A percentile compares a stretch with the other conserved stretches of the same genome.
These are phyloP conservation scores for Psidium friedrichsthalianum DNA, from an alignment of 345 rosid species.

Conservation along the genomic window DNA sequence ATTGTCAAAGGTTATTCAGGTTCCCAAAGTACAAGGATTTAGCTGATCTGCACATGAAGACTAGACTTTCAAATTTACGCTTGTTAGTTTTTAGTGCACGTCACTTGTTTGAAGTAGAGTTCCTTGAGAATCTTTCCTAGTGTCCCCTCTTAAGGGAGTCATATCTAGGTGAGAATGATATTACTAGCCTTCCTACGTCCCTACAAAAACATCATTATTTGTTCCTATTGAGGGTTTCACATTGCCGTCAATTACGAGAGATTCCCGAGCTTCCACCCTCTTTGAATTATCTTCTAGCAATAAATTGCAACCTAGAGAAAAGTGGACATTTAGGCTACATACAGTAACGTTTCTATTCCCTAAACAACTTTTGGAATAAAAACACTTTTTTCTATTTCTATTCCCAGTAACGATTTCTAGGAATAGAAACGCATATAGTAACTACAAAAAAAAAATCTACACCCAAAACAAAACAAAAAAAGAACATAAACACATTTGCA, in stretches of 20 bases:
- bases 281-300: rapidly evolving
- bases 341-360: too few relatives aligned
- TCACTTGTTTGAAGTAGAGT: rapidly evolving
- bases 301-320: rapidly evolving
- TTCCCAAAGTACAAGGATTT: background rate
- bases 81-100: rapidly evolving
- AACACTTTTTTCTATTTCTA: too few relatives aligned
- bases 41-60: background rate
- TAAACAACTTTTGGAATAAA: too few relatives aligned
- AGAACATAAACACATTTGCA: too few relatives aligned
- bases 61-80: background rate
- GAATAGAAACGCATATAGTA: too few relatives aligned
- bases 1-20: background rate
- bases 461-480: too few relatives aligned
- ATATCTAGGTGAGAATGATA: background rate
- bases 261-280: background rate
- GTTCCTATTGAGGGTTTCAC: rapidly evolving
- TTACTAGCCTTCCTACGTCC: background rate
- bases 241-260: background rate
- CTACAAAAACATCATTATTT: background rate
- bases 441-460: too few relatives aligned
- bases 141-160: background rate
- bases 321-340: too few relatives aligned
- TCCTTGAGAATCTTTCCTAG: background rate
- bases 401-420: too few relatives aligned